Evolutionary conservation across 345 rosid genomes (phyloP), one percentile per base, ranked within the genome.

Genomic region (Salix suchowensis): DNA sequence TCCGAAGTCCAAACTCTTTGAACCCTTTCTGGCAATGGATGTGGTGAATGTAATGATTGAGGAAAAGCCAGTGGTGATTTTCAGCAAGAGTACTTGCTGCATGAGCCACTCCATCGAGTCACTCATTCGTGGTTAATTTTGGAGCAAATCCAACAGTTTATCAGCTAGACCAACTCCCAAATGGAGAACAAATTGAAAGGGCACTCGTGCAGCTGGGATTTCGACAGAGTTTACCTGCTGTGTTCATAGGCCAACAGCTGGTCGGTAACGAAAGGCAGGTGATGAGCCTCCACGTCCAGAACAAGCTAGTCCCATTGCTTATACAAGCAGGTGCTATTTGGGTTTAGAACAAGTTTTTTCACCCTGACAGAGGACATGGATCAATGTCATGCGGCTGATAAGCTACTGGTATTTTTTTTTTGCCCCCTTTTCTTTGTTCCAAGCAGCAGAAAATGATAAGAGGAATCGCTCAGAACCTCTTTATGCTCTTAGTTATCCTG

Each of bases 281-380:
- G 36, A 81, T 81, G 84, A 70, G 73, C 70, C 81, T 81, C 23
- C 84, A 70, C 44, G 78, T 77, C 21, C 68, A 75, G 73, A 81
- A 77, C 73, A 81, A 70, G 76, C 84, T 81, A 5, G 77, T 70
- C 39, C 81, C 81, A 40, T 64, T 74, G 76, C 84, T 77, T 30
- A 81, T 81, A 14, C 61, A 77, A 30, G 84, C 84, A 34, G 81
- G 84, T 9, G 84, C 84, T 64, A 26, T 77, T 9, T 81, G 84
- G 84, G 44, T 77, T 65, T 81, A 74, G 76, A 65, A n/a, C 21
- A 26, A 32, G 23, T 28, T 34, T 8, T 24, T 46, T 39, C 21
- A 13, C 14, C 46, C 21, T 32, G 8, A 32, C 30, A 71, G 5
- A 9, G 42, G 21, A 32, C 9, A 75, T 9, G 61, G 61, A 55